A percentile compares a stretch with the other conserved stretches of the same genome.
Evolutionary conservation across 2,329 filamentous ascomycete genomes (phyloP).

Genomic region (Blumeria graminis): DNA sequence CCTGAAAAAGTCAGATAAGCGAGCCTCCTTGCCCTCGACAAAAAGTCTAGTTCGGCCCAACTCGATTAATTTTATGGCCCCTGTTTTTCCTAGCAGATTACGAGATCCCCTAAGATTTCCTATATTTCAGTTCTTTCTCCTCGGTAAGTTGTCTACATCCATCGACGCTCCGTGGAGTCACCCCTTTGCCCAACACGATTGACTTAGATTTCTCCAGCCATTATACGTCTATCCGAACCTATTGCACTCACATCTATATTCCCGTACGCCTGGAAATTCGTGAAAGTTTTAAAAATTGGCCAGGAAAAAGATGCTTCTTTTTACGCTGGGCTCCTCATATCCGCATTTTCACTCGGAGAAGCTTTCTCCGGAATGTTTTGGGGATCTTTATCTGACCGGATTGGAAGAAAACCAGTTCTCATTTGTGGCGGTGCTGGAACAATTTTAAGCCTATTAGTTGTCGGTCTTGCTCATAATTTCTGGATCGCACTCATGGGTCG

Average conservation of each 20-base stretch:
- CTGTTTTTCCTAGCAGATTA: background rate
- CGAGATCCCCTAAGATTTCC: constrained; percentile 55
- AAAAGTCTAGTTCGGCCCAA: background rate
- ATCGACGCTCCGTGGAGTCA: background rate
- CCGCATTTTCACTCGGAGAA: constrained; percentile 64
- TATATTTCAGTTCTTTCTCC: constrained; percentile 55
- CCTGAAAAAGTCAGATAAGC: background rate
- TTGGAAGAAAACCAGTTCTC: constrained; percentile 69
- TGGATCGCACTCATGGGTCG: constrained; percentile 61
- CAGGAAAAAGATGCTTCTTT: constrained; percentile 55
- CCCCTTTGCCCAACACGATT: background rate
- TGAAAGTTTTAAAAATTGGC: constrained; percentile 52
- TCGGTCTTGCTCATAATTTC: constrained; percentile 63
- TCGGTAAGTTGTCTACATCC: constrained; percentile 33
- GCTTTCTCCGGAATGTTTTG: constrained; percentile 69
- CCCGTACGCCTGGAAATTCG: constrained; percentile 70
- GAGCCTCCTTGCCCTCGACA: background rate
- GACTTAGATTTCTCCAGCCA: constrained; percentile 20
- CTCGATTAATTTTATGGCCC: background rate
- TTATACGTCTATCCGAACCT: constrained; percentile 78
- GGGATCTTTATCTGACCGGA: constrained; percentile 58
- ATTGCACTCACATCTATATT: constrained; percentile 86
- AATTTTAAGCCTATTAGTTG: constrained; percentile 57
- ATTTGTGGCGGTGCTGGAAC: constrained; percentile 63
- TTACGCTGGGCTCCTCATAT: constrained; percentile 72